Percentiles rank a stretch among this genome's conserved stretches.
phyloP scores from a whole-genome alignment of 176 grass and related monocot species.

The Ensete ventricosum region DNA sequence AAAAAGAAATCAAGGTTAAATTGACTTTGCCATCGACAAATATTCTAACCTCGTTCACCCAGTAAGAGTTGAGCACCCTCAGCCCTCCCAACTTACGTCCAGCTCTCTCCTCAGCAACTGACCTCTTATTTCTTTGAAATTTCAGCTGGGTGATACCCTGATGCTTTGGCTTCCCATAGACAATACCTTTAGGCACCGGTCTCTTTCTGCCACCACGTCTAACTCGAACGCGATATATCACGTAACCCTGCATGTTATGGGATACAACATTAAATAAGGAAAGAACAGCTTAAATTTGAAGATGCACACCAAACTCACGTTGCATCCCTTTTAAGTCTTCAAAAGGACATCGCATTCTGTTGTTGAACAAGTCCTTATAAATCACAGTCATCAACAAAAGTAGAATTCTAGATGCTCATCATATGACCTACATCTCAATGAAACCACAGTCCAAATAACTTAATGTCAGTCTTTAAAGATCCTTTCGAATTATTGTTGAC shows the following conservation, averaged over 20 bases:
- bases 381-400: too few species aligned
- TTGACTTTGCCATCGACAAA: not conserved
- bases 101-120: conserved; percentile 1
- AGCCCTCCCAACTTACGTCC: not conserved
- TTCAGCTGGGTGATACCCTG: conserved; percentile 2
- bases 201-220: conserved; percentile 2
- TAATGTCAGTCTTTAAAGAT: too few species aligned
- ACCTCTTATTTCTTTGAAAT: conserved; percentile 5
- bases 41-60: not conserved
- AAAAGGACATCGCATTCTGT: too few species aligned
- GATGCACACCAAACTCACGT: not conserved
- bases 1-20: not conserved
- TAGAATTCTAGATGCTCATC: too few species aligned
- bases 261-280: not conserved
- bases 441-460: too few species aligned
- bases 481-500: too few species aligned
- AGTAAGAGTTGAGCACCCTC: not conserved
- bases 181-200: not conserved
- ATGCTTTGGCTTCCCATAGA: not conserved
- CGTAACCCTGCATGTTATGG: not conserved
- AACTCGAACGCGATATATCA: not conserved
- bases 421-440: too few species aligned
- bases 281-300: not conserved
- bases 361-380: too few species aligned
- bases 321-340: too few species aligned